Evolutionary conservation across 2,329 filamentous ascomycete genomes (phyloP).

Genomic region (Ophiostoma angusticollis): DNA sequence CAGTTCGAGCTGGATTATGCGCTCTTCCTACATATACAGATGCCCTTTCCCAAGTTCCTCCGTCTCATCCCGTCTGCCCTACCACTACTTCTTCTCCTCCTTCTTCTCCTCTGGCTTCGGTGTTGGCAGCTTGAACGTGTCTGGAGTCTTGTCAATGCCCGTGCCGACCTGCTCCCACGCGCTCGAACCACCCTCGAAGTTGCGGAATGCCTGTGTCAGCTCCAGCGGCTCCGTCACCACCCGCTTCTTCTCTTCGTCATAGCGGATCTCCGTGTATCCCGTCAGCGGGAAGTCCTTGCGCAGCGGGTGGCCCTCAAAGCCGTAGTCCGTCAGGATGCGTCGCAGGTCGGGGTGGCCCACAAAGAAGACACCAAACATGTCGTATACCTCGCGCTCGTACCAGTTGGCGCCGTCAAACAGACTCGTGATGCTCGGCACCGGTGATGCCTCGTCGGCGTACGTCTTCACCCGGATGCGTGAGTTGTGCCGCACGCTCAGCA

Average conservation of each 20-base stretch:
- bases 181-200: constrained; percentile 82
- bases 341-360: constrained; percentile 86
- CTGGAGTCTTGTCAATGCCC: constrained; percentile 68
- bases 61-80: not conserved
- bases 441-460: constrained; percentile 90
- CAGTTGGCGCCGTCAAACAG: constrained; percentile 95
- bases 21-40: too few species aligned
- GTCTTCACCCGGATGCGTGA: constrained; percentile 96
- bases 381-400: constrained; percentile 97
- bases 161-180: constrained; percentile 53
- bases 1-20: too few species aligned
- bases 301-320: constrained; percentile 93
- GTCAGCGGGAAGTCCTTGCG: constrained; percentile 97
- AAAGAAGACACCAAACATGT: constrained; percentile 96
- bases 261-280: constrained; percentile 94
- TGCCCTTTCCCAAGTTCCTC: not conserved
- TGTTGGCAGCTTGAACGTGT: constrained; percentile 85
- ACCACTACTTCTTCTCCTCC: constrained; percentile 81
- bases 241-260: constrained; percentile 97
- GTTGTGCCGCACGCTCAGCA: constrained; percentile 92
- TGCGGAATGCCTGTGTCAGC: constrained; percentile 94
- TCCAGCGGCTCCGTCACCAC: constrained; percentile 97
- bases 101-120: constrained; percentile 89
- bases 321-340: constrained; percentile 98
- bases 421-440: constrained; percentile 74